A percentile compares a stretch with the other conserved stretches of the same genome.
phyloP scores from a whole-genome alignment of 1,284 basidiomycete species.

The Sanguinoderma infundibulare region DNA sequence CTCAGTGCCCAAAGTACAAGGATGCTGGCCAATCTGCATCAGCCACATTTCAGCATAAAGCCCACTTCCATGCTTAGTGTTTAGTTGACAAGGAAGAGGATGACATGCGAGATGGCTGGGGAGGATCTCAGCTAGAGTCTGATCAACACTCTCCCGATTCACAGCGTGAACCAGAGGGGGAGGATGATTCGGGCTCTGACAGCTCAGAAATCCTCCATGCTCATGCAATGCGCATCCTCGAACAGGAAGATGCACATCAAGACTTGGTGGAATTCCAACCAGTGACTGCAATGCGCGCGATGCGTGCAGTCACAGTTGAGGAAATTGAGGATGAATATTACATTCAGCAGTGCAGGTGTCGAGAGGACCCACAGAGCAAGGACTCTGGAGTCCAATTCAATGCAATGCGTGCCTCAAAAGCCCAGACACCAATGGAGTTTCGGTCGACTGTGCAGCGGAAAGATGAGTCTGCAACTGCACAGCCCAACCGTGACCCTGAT shows the following conservation, averaged over 20 bases:
- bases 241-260: neutral
- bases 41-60: neutral
- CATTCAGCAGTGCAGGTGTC: too few species aligned
- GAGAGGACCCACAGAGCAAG: neutral
- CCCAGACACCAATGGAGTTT: neutral
- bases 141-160: neutral
- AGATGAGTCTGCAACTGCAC: neutral
- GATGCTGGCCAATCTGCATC: neutral
- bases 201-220: neutral
- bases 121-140: conserved; percentile 7
- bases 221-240: neutral
- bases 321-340: neutral
- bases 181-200: too few species aligned
- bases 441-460: neutral
- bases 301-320: neutral
- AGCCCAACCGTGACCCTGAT: neutral
- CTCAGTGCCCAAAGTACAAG: neutral
- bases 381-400: neutral
- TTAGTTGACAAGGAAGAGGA: neutral
- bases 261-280: too few species aligned
- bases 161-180: neutral
- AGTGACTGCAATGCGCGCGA: neutral
- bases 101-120: neutral
- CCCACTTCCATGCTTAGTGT: conserved; percentile 2
- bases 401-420: neutral